phyloP scores from a whole-genome alignment of 768 basidiomycete species.

The Suillus occidentalis region DNA sequence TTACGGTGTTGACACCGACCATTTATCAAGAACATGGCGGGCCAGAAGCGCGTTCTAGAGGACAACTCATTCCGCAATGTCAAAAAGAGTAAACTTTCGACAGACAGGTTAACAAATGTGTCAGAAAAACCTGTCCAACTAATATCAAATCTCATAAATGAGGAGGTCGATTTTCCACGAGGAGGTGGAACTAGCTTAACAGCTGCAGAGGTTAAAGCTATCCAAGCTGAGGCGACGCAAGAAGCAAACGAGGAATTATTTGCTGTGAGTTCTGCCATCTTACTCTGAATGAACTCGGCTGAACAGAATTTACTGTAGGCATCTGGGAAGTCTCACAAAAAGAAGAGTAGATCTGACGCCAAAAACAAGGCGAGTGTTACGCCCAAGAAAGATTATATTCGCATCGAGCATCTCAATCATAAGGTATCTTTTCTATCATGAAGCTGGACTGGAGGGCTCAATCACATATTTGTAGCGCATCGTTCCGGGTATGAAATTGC shows the following conservation, averaged over 20 bases:
- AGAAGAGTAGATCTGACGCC: slow-evolving; percentile 50
- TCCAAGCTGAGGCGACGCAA: slow-evolving; percentile 78
- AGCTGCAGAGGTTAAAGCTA: slow-evolving; percentile 83
- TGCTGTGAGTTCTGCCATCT: slow-evolving; percentile 43
- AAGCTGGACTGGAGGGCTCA: slow-evolving; percentile 5
- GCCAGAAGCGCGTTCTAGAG: slow-evolving; percentile 63
- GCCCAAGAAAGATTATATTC: slow-evolving; percentile 55
- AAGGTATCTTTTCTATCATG: slow-evolving; percentile 51
- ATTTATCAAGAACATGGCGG: slow-evolving; percentile 36
- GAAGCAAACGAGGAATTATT: slow-evolving; percentile 85
- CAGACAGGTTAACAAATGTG: slow-evolving; percentile 27
- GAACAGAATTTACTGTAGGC: slow-evolving; percentile 36
- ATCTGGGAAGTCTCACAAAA: slow-evolving; percentile 39
- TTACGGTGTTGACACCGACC: neutral
- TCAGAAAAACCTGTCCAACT: slow-evolving; percentile 30
- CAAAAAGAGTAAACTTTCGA: slow-evolving; percentile 60
- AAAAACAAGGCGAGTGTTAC: slow-evolving; percentile 32
- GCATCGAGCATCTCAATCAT: slow-evolving; percentile 92
- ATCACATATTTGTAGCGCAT: slow-evolving; percentile 54
- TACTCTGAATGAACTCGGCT: neutral
- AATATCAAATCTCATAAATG: slow-evolving; percentile 43
- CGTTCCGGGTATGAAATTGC: slow-evolving; percentile 77
- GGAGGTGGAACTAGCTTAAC: slow-evolving; percentile 91
- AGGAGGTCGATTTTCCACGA: slow-evolving; percentile 92
- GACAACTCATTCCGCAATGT: slow-evolving; percentile 50